phyloP scores from a whole-genome alignment of 495 filamentous ascomycete genomes.

The Tuber magnatum region DNA sequence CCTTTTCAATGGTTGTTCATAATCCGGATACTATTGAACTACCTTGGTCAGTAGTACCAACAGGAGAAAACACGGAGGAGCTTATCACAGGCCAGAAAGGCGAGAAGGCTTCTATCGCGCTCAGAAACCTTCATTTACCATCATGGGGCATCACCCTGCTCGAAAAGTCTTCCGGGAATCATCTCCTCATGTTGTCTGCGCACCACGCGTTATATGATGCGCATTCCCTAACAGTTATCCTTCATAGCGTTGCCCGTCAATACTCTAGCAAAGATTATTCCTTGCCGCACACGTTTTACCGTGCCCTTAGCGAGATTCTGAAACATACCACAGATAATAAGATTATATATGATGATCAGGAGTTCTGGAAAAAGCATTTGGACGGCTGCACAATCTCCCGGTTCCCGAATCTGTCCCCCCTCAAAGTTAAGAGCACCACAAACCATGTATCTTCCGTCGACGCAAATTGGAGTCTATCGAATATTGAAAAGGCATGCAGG shows the following conservation, averaged over 20 bases:
- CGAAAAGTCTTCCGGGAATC: conserved; percentile 19
- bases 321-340: conserved; percentile 23
- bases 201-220: conserved; percentile 81
- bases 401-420: conserved; percentile 64
- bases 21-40: conserved; percentile 33
- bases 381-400: conserved; percentile 51
- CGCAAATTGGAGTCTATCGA: conserved; percentile 42
- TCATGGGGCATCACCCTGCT: conserved; percentile 48
- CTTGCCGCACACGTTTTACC: conserved; percentile 39
- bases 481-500: conserved; percentile 51
- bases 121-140: conserved; percentile 46
- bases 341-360: conserved; percentile 40
- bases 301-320: conserved; percentile 51
- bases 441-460: conserved; percentile 44
- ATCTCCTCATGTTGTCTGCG: conserved; percentile 48
- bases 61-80: conserved; percentile 3
- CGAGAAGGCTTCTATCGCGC: conserved; percentile 13
- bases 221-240: conserved; percentile 52
- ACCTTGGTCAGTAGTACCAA: conserved; percentile 45
- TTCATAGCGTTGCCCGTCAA: conserved; percentile 50
- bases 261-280: conserved; percentile 40
- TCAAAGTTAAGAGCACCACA: conserved; percentile 44
- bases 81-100: conserved; percentile 25
- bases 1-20: conserved; percentile 64
- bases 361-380: conserved; percentile 57